Base-by-base conservation (phyloP, 495 filamentous ascomycete genomes). In the Penicillium silybi region DNA sequence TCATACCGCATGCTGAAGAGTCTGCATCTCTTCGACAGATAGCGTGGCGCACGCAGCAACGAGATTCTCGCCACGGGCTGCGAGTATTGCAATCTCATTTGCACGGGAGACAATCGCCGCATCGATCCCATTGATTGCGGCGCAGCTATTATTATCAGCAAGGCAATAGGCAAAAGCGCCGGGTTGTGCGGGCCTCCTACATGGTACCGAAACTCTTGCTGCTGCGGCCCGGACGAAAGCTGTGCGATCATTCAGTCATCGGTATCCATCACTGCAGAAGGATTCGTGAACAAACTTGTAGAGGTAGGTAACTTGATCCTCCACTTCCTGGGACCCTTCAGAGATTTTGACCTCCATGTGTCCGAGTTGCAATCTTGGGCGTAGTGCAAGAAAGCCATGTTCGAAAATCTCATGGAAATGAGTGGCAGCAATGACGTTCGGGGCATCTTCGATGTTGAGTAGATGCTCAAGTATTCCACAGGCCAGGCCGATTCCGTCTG, bases 381-480 rank as follows among this genome's bases (percentile, higher is more conserved):
- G 70, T 56, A 66, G 57, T 7, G 64, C 63, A 15, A 97, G 69
- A 57, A 89, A 85, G 0, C 80, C 78, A 54, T 81, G 78, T 48
- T 93, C 87, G 46, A 97, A 92, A 16, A 97, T 87, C 59, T 98
- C 92, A 66, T 97, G 91, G 55, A 95, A 97, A 62, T 98, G 95
- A 0, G 95, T 97, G 5, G 90, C 88, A 25, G 77, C 89, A 19
- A 97, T 75, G 34, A 97, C 85, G 66, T 90, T 95, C 0, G 95
- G 91, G 37, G 82, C 65, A n/a, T 85, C 74, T 3, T 68, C 50
- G 5, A 79, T 57, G 34, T 68, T 72, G 3, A 93, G 73, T 22
- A 97, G 81, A 65, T 95, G 76, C 56, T 88, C 80, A 34, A 96
- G 83, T 6, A 93, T 83, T 6, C 90, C 89, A 47, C 84, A 85